Evolutionary conservation across 2,329 filamentous ascomycete species (phyloP).

Genomic region (Verticillium klebahnii): DNA sequence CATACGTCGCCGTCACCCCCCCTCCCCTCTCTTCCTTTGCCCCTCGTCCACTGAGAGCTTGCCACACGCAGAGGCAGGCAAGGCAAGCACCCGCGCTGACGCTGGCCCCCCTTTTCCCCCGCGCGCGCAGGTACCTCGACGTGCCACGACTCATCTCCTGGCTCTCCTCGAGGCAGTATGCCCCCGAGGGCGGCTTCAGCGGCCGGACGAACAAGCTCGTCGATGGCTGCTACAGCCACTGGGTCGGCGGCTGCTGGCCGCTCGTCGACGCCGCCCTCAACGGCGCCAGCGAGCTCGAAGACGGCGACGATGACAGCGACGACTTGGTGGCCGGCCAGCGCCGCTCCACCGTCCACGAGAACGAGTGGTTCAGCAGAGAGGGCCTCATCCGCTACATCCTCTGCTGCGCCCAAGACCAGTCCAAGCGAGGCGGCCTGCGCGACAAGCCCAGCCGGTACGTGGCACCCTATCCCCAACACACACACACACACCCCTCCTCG

Average conservation of each 20-base stretch:
- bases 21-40: constrained; percentile 7
- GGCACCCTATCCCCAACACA: background rate
- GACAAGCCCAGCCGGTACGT: constrained; percentile 90
- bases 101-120: constrained; percentile 6
- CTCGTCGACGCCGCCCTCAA: constrained; percentile 76
- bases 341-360: constrained; percentile 7
- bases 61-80: background rate
- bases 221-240: constrained; percentile 97
- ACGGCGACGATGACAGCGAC: background rate
- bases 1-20: constrained; percentile 3
- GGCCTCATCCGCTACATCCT: constrained; percentile 87
- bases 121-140: constrained; percentile 61
- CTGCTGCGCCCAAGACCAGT: constrained; percentile 75
- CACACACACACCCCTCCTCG: background rate
- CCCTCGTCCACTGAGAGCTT: constrained; percentile 8
- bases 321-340: background rate
- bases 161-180: constrained; percentile 85
- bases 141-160: constrained; percentile 74
- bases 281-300: constrained; percentile 31
- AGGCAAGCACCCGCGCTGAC: constrained; percentile 7
- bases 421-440: constrained; percentile 70
- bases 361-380: constrained; percentile 68
- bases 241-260: constrained; percentile 94
- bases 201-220: constrained; percentile 97
- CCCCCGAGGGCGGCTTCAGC: constrained; percentile 87